These are phyloP conservation scores for Begonia masoniana DNA, from an alignment of 306 rosid genomes.

Conservation along the genomic window DNA sequence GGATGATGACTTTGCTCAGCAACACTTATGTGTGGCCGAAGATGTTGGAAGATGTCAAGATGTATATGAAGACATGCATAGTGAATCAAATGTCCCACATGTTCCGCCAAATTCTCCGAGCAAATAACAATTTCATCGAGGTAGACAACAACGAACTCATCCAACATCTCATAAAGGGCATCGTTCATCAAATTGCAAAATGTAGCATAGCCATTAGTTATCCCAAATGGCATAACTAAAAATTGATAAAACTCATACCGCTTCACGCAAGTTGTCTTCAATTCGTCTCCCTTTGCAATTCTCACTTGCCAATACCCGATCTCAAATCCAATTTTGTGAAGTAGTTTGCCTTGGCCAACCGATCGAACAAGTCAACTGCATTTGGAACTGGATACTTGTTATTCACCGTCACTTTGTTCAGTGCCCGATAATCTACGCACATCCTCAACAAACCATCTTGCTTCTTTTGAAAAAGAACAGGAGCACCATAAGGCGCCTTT, in stretches of 20 bases:
- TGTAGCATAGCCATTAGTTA: too few species aligned
- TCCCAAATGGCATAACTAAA: background rate
- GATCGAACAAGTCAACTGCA: background rate
- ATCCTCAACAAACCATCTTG: background rate
- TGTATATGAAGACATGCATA: too few species aligned
- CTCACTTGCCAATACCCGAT: background rate
- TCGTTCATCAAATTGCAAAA: too few species aligned
- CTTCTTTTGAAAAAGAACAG: background rate
- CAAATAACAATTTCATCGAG: too few species aligned
- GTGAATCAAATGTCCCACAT: too few species aligned
- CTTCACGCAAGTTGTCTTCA: background rate
- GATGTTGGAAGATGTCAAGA: too few species aligned
- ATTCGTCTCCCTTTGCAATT: background rate
- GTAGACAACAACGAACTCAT: too few species aligned
- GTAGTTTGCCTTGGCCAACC: background rate
- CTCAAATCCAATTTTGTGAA: conserved; percentile 1
- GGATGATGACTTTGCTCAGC: too few species aligned
- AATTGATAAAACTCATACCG: background rate
- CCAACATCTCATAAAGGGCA: too few species aligned
- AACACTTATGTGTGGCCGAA: too few species aligned
- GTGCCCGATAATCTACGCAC: background rate
- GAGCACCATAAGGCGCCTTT: background rate
- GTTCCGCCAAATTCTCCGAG: too few species aligned
- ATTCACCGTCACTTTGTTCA: background rate
- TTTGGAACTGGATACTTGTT: background rate